Evolutionary conservation across 2,329 filamentous ascomycete genomes (phyloP).

Genomic region (Biscogniauxia sp.): DNA sequence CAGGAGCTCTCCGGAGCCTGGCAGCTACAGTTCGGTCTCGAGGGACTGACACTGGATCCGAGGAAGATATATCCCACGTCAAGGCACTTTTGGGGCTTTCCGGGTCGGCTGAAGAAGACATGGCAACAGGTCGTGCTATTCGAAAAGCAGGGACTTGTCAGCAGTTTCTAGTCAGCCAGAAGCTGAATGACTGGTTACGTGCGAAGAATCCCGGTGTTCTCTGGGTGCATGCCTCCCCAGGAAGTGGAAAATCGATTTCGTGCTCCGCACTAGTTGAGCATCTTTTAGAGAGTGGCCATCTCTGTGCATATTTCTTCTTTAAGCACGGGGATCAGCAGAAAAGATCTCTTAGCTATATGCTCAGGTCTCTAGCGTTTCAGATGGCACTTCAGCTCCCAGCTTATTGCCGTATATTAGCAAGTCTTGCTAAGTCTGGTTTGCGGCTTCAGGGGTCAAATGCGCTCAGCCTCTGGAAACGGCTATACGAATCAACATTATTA

Average conservation of each 20-base stretch:
- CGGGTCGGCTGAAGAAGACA: too few relatives aligned
- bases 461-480: conserved; percentile 28
- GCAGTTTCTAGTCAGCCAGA: neutral
- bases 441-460: conserved; percentile 16
- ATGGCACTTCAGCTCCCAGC: conserved; percentile 24
- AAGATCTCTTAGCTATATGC: conserved; percentile 17
- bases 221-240: conserved; percentile 16
- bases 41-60: too few relatives aligned
- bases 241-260: conserved; percentile 20
- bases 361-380: conserved; percentile 34
- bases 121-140: too few relatives aligned
- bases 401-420: neutral
- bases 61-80: too few relatives aligned
- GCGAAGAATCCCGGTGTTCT: neutral
- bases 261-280: conserved; percentile 20
- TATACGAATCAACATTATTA: conserved; percentile 33
- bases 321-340: conserved; percentile 14
- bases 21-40: neutral
- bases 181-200: conserved; percentile 4
- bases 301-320: conserved; percentile 21
- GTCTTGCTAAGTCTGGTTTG: conserved; percentile 12
- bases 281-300: conserved; percentile 6
- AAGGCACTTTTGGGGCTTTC: too few relatives aligned
- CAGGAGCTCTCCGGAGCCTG: neutral
- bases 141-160: too few relatives aligned